phyloP scores from a whole-genome alignment of 164 flowering plant genomes.

The Piper longum region DNA sequence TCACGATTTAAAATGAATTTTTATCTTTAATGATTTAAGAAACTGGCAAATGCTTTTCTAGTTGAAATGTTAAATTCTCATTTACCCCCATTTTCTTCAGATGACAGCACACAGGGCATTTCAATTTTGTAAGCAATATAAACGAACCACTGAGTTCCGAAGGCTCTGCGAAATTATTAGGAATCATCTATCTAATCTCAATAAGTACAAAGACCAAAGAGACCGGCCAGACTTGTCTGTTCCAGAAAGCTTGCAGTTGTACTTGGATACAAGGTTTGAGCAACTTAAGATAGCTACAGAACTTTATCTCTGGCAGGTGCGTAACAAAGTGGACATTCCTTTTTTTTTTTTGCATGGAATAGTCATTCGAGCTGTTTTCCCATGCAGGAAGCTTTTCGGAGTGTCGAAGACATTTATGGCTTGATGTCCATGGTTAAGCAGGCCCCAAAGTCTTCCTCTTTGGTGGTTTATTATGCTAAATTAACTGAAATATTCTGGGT shows the following conservation, averaged over 20 bases:
- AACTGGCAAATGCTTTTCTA: too few species aligned
- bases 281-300: constrained; percentile 93
- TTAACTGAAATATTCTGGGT: constrained; percentile 76
- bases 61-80: too few species aligned
- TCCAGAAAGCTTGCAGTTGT: constrained; percentile 87
- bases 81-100: constrained; percentile 18
- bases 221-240: constrained; percentile 79
- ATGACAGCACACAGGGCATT: constrained; percentile 96
- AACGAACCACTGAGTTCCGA: constrained; percentile 82
- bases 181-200: constrained; percentile 79
- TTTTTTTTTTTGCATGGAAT: too few species aligned
- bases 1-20: too few species aligned
- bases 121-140: constrained; percentile 94
- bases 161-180: constrained; percentile 90
- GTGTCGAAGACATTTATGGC: constrained; percentile 87
- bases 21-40: too few species aligned
- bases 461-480: constrained; percentile 88
- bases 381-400: constrained; percentile 87
- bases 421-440: constrained; percentile 96
- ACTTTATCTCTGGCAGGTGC: constrained; percentile 93
- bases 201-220: constrained; percentile 86
- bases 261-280: constrained; percentile 90
- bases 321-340: neutral
- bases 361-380: neutral
- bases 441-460: constrained; percentile 70